These are phyloP conservation scores for Akanthomyces uredinophilus DNA, from an alignment of 2,329 filamentous ascomycete species.

Conservation along the genomic window DNA sequence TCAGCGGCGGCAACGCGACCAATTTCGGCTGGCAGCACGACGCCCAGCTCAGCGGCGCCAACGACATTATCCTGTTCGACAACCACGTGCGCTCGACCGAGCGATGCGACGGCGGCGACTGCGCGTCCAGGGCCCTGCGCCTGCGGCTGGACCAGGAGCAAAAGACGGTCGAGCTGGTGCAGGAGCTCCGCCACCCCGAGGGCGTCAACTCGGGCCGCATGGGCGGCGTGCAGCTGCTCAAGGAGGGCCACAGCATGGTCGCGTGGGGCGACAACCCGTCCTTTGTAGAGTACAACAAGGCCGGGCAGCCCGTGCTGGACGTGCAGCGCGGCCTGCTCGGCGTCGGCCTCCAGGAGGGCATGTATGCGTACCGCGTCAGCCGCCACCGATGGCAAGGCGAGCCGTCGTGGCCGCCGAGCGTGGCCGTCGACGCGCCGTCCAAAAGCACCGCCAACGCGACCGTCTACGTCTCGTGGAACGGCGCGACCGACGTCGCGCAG, in stretches of 20 bases:
- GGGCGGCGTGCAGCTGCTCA: slow-evolving; percentile 24
- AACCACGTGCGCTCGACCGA: slow-evolving; percentile 32
- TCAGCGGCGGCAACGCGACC: slow-evolving; percentile 29
- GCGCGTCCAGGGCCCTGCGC: slow-evolving; percentile 26
- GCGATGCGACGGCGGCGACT: slow-evolving; percentile 23
- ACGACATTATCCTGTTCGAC: slow-evolving; percentile 34
- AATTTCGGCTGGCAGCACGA: slow-evolving; percentile 37
- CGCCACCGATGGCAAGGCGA: slow-evolving; percentile 25
- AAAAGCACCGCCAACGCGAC: slow-evolving; percentile 22
- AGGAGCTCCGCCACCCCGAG: slow-evolving; percentile 27
- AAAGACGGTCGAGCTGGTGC: slow-evolving; percentile 27
- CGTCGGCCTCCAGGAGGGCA: slow-evolving; percentile 20
- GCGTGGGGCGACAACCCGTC: slow-evolving; percentile 26
- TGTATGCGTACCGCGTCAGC: slow-evolving; percentile 26
- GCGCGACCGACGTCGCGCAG: slow-evolving; percentile 25
- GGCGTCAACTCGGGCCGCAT: slow-evolving; percentile 23
- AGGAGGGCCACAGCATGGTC: slow-evolving; percentile 25
- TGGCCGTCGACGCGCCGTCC: slow-evolving; percentile 23
- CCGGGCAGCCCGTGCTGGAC: slow-evolving; percentile 23
- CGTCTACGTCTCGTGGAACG: slow-evolving; percentile 28
- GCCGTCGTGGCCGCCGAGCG: slow-evolving; percentile 26
- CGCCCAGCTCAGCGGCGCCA: slow-evolving; percentile 27
- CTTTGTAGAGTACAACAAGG: slow-evolving; percentile 25
- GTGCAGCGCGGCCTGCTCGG: slow-evolving; percentile 22
- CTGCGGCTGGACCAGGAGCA: slow-evolving; percentile 24